Base-by-base conservation (phyloP, 208 protist genomes). In the Wallacemonas sp. region DNA sequence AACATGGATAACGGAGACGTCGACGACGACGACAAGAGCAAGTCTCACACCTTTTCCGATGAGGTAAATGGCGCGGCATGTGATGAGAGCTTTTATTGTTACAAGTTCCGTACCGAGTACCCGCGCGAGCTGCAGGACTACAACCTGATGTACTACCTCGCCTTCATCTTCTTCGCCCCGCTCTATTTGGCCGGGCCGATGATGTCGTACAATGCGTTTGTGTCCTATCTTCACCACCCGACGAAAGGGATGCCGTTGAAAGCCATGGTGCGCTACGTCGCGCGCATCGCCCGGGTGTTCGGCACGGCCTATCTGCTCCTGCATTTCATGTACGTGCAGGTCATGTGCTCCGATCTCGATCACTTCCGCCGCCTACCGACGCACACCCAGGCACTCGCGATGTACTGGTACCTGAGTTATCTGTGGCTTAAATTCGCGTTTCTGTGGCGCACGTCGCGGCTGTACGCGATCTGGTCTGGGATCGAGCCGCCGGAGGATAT, bases 171-270 rank as follows among this genome's bases (percentile, higher is more conserved):
- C 44, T 98, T 97, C 74, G 60, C 80, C 1, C 95, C 95, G 33
- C 70, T 97, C 11, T 98, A 95, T 61, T 74, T 97, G 43, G 89
- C 79, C 1, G 95, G 95, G 1, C 95, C 95, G 21, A 94, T 98
- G 61, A 82, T 74, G 21, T 83, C 88, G 24, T 98, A 90, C 70
- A 95, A 95, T 61, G 90, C 88, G 17, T 98, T 95, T 64, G 71
- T 90, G 21, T 88, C 84, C 2, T 78, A 96, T 61, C 69, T 89
- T 36, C 64, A 81, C 16, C 29, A 63, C 34, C 65, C 72, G 24
- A 83, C 85, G 58, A 41, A 62, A 19, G 63, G 65, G 14, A 68
- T 85, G 30, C 43, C 69, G 2, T 9, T 66, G 0, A 6, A 26
- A 9, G 38, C 75, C n/a, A 57, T 83, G 19, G 26, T 78, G 4